phyloP scores from a whole-genome alignment of 2,329 filamentous ascomycete species.

The Penicillium oxalicum region DNA sequence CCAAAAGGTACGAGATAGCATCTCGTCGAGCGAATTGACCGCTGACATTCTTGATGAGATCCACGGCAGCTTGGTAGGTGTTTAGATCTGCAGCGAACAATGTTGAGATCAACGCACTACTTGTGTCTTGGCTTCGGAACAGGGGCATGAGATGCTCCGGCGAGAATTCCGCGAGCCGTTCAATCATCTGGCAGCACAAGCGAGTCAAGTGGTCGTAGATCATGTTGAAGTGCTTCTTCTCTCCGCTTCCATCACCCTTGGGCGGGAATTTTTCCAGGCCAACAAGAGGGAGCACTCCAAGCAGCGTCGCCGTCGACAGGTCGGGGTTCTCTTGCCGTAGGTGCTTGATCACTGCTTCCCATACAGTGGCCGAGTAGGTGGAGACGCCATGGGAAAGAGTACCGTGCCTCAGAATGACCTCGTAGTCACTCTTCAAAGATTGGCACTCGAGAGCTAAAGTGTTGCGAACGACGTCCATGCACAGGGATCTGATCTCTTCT shows the following conservation, averaged over 20 bases:
- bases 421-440: conserved; percentile 62
- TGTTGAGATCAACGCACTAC: conserved; percentile 68
- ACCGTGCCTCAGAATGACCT: conserved; percentile 56
- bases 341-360: conserved; percentile 67
- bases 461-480: conserved; percentile 60
- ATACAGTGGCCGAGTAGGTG: conserved; percentile 68
- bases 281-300: conserved; percentile 64
- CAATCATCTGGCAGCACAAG: conserved; percentile 66
- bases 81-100: conserved; percentile 75
- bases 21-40: conserved; percentile 59
- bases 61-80: conserved; percentile 72
- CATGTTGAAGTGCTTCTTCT: conserved; percentile 69
- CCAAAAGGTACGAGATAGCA: conserved; percentile 56
- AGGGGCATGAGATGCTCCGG: conserved; percentile 62
- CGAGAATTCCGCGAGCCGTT: conserved; percentile 71
- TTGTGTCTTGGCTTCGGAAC: conserved; percentile 61
- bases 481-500: conserved; percentile 50
- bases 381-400: conserved; percentile 61
- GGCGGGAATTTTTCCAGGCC: conserved; percentile 68
- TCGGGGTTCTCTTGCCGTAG: conserved; percentile 62
- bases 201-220: conserved; percentile 59
- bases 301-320: conserved; percentile 67
- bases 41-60: conserved; percentile 77
- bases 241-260: conserved; percentile 40
- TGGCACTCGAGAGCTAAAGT: conserved; percentile 66